A percentile compares a stretch with the other conserved stretches of the same genome.
Evolutionary conservation across 768 basidiomycete genomes (phyloP).

Genomic region (Mycena albidolilacea): DNA sequence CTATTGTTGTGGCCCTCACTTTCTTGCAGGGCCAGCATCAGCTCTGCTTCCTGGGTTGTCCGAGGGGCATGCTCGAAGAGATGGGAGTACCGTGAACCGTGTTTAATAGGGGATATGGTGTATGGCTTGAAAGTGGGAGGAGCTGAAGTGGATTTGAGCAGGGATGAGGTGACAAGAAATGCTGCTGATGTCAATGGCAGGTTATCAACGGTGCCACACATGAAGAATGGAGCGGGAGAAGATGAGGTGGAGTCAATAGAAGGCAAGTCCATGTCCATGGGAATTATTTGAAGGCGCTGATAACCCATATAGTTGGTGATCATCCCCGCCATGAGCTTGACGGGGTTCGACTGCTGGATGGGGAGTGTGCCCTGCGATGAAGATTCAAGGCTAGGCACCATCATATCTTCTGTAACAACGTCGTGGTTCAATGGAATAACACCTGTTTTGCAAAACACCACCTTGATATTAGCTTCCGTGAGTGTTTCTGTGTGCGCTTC

Average conservation of each 20-base stretch:
- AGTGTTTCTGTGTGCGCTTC: background rate
- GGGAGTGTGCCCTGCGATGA: background rate
- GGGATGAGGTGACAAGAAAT: background rate
- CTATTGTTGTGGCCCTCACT: too few relatives aligned
- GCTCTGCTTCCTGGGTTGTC: too few relatives aligned
- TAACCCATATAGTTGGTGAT: too few relatives aligned
- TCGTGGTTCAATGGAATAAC: background rate
- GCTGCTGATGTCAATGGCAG: conserved; percentile 5
- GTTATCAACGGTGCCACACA: conserved; percentile 10
- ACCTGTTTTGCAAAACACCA: background rate
- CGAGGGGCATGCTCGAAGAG: too few relatives aligned
- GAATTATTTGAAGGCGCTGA: conserved; percentile 1
- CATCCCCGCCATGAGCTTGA: too few relatives aligned
- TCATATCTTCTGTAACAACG: background rate
- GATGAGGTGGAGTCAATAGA: background rate
- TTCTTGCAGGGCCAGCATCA: too few relatives aligned
- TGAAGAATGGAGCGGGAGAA: background rate
- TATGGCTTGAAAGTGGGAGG: too few relatives aligned
- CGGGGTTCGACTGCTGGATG: background rate
- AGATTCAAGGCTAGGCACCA: background rate
- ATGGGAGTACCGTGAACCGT: too few relatives aligned
- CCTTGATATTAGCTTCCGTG: background rate
- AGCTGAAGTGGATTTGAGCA: background rate
- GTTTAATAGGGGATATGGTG: too few relatives aligned
- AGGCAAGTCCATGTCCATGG: background rate